phyloP scores from a whole-genome alignment of 1,139 yeast genomes.

The Tardiomyces digboiensis region DNA sequence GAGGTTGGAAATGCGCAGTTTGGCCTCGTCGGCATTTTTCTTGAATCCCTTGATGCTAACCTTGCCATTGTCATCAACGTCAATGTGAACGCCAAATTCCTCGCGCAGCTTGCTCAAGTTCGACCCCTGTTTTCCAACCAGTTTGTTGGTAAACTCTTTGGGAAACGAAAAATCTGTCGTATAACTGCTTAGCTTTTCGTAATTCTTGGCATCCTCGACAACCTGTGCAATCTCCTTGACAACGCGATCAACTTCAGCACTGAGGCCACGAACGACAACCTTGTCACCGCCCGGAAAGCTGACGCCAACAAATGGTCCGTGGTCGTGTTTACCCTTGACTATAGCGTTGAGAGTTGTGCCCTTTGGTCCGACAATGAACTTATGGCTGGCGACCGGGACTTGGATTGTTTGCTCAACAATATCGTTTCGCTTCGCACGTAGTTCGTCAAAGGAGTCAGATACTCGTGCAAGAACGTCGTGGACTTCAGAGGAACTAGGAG shows the following conservation, averaged over 20 bases:
- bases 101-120: constrained; percentile 60
- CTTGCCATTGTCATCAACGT: constrained; percentile 50
- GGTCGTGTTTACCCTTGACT: constrained; percentile 24
- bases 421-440: constrained; percentile 50
- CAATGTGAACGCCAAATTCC: constrained; percentile 73
- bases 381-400: constrained; percentile 50
- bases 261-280: constrained; percentile 54
- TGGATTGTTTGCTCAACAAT: constrained; percentile 42
- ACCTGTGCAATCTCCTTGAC: constrained; percentile 44
- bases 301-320: constrained; percentile 18
- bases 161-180: constrained; percentile 53
- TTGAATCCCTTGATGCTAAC: constrained; percentile 68
- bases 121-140: constrained; percentile 86
- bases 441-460: constrained; percentile 41
- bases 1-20: constrained; percentile 44
- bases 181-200: constrained; percentile 50
- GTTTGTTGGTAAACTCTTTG: constrained; percentile 54
- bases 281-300: constrained; percentile 26
- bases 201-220: constrained; percentile 55
- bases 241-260: constrained; percentile 44
- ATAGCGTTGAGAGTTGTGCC: constrained; percentile 47
- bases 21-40: constrained; percentile 71
- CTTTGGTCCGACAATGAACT: constrained; percentile 21
- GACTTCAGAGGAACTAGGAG: constrained; percentile 34
- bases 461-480: constrained; percentile 30